Conservation (phyloP, 495 filamentous ascomycete species). For the Wilcoxina mikolae region DNA sequence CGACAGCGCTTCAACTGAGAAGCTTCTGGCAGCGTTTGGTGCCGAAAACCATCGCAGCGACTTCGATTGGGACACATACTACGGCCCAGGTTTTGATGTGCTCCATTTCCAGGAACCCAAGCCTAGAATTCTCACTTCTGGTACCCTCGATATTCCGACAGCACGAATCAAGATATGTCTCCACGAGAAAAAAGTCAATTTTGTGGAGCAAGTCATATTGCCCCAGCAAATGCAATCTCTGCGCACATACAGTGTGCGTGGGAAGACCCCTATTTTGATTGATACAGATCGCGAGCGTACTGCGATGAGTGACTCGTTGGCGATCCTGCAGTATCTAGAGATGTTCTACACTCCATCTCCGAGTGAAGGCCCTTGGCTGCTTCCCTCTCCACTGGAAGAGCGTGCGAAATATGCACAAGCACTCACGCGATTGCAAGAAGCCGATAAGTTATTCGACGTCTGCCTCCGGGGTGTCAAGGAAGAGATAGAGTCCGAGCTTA, state of each 20-base stretch:
- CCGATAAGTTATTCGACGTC: slow-evolving; percentile 12
- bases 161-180: slow-evolving; percentile 20
- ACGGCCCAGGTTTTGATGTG: slow-evolving; percentile 76
- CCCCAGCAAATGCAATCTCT: slow-evolving; percentile 12
- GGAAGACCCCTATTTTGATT: slow-evolving; percentile 18
- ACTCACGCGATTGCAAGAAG: slow-evolving; percentile 20
- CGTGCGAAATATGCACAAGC: slow-evolving; percentile 16
- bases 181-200: slow-evolving; percentile 13
- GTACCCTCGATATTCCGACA: neutral
- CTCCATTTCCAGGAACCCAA: slow-evolving; percentile 41
- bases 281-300: slow-evolving; percentile 25
- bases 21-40: slow-evolving; percentile 65
- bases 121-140: slow-evolving; percentile 19
- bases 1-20: slow-evolving; percentile 47
- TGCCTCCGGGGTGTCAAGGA: neutral
- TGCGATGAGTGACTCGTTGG: slow-evolving; percentile 23
- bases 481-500: slow-evolving; percentile 12
- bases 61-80: slow-evolving; percentile 67
- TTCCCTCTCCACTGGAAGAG: slow-evolving; percentile 9
- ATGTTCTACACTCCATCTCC: slow-evolving; percentile 21
- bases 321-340: slow-evolving; percentile 35
- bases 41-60: slow-evolving; percentile 58
- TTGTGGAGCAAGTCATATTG: slow-evolving; percentile 4
- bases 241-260: slow-evolving; percentile 13
- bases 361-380: neutral